phyloP scores from a whole-genome alignment of 768 basidiomycete genomes.

The Crepidotus variabilis region DNA sequence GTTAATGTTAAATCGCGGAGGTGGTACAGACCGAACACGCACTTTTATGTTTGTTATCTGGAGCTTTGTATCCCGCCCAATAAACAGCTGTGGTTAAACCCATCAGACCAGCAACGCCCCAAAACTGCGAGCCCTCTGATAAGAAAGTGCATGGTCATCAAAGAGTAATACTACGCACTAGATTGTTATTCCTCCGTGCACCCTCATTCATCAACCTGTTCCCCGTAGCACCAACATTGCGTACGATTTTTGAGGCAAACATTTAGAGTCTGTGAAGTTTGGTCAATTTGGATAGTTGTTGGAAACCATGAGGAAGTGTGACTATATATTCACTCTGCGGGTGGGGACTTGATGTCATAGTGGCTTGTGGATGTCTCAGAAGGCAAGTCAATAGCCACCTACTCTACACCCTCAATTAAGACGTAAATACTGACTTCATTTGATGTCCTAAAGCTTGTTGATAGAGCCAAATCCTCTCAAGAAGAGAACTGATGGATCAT shows the following conservation, averaged over 20 bases:
- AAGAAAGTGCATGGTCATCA: not conserved
- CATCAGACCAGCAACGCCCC: slow-evolving; percentile 20
- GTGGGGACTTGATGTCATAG: too few relatives aligned
- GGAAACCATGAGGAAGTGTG: not conserved
- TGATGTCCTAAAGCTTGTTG: too few relatives aligned
- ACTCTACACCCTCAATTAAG: too few relatives aligned
- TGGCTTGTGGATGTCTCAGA: too few relatives aligned
- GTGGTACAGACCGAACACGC: not conserved
- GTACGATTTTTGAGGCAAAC: slow-evolving; percentile 21
- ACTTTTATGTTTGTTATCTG: slow-evolving; percentile 13
- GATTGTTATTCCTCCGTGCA: slow-evolving; percentile 12
- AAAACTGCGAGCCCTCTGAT: slow-evolving; percentile 9
- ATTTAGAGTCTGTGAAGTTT: slow-evolving; percentile 8
- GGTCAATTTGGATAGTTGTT: not conserved
- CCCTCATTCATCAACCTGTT: slow-evolving; percentile 20
- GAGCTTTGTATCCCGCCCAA: slow-evolving; percentile 22
- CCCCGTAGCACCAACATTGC: slow-evolving; percentile 17
- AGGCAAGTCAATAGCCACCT: too few relatives aligned
- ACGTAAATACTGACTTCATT: too few relatives aligned
- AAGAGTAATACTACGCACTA: slow-evolving; percentile 10
- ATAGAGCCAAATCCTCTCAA: too few relatives aligned
- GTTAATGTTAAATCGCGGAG: not conserved
- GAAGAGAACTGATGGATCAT: too few relatives aligned
- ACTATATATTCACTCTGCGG: not conserved
- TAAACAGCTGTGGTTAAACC: slow-evolving; percentile 22